These are phyloP conservation scores for Amaranthus hypochondriacus DNA, from an alignment of 148 eudicot genomes.

Conservation along the genomic window DNA sequence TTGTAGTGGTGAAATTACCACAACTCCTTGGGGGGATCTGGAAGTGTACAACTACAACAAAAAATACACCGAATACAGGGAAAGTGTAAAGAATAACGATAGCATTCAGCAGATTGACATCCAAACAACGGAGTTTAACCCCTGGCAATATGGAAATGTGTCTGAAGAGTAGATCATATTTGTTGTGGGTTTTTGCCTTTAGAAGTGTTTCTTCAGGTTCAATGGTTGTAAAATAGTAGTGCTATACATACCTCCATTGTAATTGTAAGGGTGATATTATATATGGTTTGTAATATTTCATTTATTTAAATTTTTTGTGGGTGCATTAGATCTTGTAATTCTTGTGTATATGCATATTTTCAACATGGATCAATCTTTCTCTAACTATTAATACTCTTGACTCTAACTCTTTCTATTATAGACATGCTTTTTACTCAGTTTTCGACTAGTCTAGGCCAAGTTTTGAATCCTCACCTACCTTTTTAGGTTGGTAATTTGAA, in stretches of 20 bases:
- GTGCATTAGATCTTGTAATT: not conserved
- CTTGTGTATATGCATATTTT: not conserved
- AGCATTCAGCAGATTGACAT: slow-evolving; percentile 29
- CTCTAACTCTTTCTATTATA: too few species aligned
- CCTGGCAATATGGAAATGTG: slow-evolving; percentile 62
- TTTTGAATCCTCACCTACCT: too few species aligned
- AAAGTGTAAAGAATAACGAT: slow-evolving; percentile 32
- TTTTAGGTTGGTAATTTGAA: too few species aligned
- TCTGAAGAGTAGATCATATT: slow-evolving; percentile 30
- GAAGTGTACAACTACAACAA: slow-evolving; percentile 63
- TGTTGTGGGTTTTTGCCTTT: not conserved
- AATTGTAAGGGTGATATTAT: slow-evolving; percentile 1
- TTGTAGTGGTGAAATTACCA: slow-evolving; percentile 37
- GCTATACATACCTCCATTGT: not conserved
- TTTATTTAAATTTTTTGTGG: not conserved
- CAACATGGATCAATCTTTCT: too few species aligned
- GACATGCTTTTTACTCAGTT: too few species aligned
- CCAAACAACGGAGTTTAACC: slow-evolving; percentile 51
- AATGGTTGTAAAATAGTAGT: not conserved
- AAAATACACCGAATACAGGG: slow-evolving; percentile 48
- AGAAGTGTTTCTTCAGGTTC: not conserved
- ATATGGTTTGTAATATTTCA: not conserved
- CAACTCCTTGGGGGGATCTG: slow-evolving; percentile 90
- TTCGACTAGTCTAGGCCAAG: too few species aligned
- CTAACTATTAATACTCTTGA: too few species aligned